Percentiles rank a stretch among this genome's conserved stretches.
Conservation (phyloP, 75 land plant genomes). For the Sequoiadendron giganteum region DNA sequence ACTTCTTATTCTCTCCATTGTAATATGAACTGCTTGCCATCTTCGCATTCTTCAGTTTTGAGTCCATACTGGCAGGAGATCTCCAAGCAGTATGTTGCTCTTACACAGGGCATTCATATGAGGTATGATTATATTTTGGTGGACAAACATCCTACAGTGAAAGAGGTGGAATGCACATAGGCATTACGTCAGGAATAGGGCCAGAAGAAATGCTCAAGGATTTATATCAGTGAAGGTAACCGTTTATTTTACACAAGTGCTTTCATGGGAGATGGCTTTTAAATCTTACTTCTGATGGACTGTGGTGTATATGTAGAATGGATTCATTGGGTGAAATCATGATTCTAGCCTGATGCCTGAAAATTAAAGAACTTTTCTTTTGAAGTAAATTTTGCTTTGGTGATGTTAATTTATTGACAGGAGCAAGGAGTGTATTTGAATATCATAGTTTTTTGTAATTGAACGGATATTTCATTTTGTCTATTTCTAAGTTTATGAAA, state of each 20-base stretch:
- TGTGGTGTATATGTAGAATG: neutral
- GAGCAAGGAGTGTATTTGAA: constrained; percentile 1
- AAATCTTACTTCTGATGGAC: constrained; percentile 5
- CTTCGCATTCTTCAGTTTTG: constrained; percentile 5
- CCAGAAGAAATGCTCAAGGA: neutral
- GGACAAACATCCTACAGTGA: neutral
- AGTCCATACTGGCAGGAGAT: neutral
- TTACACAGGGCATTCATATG: neutral
- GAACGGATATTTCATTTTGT: neutral
- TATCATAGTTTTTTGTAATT: neutral
- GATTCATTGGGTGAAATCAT: neutral
- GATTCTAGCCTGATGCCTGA: neutral
- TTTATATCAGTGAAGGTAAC: neutral
- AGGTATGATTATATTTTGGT: constrained; percentile 1
- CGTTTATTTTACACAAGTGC: neutral
- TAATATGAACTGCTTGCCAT: constrained; percentile 2
- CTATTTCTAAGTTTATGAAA: neutral
- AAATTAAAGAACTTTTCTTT: neutral
- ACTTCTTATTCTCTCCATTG: constrained; percentile 4
- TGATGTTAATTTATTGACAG: neutral
- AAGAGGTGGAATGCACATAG: neutral
- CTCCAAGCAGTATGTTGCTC: neutral
- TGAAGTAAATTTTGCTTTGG: neutral
- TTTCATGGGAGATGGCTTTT: neutral
- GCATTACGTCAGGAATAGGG: neutral